Evolutionary conservation across 768 basidiomycete genomes (phyloP).

Genomic region (Gloeophyllum trabeum): DNA sequence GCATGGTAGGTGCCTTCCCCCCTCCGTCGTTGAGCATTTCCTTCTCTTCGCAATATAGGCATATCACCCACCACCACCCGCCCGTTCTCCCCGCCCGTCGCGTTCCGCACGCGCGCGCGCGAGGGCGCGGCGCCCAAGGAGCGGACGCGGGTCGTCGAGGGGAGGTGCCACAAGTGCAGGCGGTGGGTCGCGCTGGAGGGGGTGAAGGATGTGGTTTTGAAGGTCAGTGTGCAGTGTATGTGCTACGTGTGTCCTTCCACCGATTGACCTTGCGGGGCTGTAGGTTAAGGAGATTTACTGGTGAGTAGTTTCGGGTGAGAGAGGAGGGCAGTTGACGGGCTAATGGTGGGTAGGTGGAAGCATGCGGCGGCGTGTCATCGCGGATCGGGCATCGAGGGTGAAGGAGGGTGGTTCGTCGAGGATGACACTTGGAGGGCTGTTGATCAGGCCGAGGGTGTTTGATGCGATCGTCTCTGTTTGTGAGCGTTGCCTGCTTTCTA

Average conservation of each 20-base stretch:
- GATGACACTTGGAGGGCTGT: too few species aligned
- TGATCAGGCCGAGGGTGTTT: too few species aligned
- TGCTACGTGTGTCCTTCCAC: too few species aligned
- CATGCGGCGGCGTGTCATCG: slow-evolving; percentile 74
- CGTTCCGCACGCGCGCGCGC: slow-evolving; percentile 40
- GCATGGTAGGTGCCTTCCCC: slow-evolving; percentile 38
- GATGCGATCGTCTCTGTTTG: too few species aligned
- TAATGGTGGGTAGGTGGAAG: slow-evolving; percentile 48
- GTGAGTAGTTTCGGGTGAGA: slow-evolving; percentile 34
- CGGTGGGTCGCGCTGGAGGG: slow-evolving; percentile 69
- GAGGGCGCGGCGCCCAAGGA: slow-evolving; percentile 45
- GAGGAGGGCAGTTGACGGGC: neutral
- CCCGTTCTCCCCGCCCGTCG: slow-evolving; percentile 70
- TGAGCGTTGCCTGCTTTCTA: too few species aligned
- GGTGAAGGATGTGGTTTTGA: slow-evolving; percentile 61
- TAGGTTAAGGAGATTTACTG: slow-evolving; percentile 70
- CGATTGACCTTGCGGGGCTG: too few species aligned
- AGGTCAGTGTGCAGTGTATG: too few species aligned
- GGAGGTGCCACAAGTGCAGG: slow-evolving; percentile 67
- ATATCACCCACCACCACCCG: slow-evolving; percentile 56
- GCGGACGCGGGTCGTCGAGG: slow-evolving; percentile 47
- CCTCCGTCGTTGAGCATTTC: neutral
- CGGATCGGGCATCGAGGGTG: slow-evolving; percentile 40
- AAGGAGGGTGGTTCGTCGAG: slow-evolving; percentile 43
- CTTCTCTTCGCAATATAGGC: slow-evolving; percentile 26